Conservation (phyloP, 2,329 filamentous ascomycete genomes). For the Rhexocercosporidium sp. region DNA sequence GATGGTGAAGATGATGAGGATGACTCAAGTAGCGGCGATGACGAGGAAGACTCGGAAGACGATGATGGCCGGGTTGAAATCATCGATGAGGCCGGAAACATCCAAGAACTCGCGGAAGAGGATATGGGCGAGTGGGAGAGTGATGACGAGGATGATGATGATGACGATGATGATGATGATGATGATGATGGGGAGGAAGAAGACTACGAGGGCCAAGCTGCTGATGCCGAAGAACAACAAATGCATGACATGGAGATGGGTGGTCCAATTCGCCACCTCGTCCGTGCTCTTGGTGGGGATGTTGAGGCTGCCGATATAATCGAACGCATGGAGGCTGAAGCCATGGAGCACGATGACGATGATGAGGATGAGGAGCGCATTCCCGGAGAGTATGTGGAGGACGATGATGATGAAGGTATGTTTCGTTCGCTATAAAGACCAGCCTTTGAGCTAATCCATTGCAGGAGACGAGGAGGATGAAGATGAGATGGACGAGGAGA, state of each 20-base stretch:
- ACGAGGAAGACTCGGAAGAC: conserved; percentile 61
- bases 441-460: conserved; percentile 33
- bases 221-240: conserved; percentile 57
- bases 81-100: conserved; percentile 66
- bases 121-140: conserved; percentile 67
- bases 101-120: conserved; percentile 54
- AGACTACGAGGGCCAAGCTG: conserved; percentile 60
- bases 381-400: conserved; percentile 55
- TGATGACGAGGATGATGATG: conserved; percentile 64
- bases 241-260: conserved; percentile 51
- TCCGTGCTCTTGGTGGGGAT: conserved; percentile 54
- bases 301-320: conserved; percentile 45
- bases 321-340: conserved; percentile 49
- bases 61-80: conserved; percentile 56
- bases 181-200: conserved; percentile 58
- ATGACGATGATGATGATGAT: conserved; percentile 60
- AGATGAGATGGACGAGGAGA: conserved; percentile 69
- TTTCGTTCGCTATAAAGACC: not conserved
- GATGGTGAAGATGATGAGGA: conserved; percentile 67
- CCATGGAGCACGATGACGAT: conserved; percentile 53
- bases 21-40: conserved; percentile 62
- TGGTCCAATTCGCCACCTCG: conserved; percentile 56
- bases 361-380: conserved; percentile 45
- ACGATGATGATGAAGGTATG: conserved; percentile 65
- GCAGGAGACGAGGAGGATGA: conserved; percentile 69